These are phyloP conservation scores for Guillardia theta DNA, from an alignment of 78 protist genomes.

Conservation along the genomic window DNA sequence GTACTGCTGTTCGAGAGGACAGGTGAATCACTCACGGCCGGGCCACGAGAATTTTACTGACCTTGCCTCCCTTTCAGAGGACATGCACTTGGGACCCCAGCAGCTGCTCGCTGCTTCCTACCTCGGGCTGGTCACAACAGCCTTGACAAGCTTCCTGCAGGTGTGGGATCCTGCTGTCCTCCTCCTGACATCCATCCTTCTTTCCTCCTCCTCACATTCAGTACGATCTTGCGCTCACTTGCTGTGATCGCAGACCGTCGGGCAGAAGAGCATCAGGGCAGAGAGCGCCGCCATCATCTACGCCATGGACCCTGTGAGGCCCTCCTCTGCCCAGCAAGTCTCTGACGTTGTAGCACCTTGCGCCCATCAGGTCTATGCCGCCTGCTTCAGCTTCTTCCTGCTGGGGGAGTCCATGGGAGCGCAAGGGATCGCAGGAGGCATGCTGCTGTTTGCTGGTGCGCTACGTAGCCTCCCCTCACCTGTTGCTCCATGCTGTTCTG, in stretches of 20 bases:
- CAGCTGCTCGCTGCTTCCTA: background rate
- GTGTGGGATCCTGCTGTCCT: background rate
- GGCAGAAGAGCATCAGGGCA: background rate
- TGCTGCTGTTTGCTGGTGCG: background rate
- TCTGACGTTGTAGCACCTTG: no score
- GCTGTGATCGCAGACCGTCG: background rate
- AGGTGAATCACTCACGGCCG: background rate
- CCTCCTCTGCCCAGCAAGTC: no score
- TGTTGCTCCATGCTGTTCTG: no score
- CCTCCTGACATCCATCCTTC: background rate
- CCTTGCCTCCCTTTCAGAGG: background rate
- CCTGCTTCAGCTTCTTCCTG: background rate
- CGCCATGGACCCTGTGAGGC: conserved; percentile 35
- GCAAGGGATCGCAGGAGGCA: background rate
- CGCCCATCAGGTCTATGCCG: background rate
- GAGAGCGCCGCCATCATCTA: conserved; percentile 41
- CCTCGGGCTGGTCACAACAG: background rate
- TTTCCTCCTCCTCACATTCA: background rate
- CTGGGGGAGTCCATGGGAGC: background rate
- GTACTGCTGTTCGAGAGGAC: background rate
- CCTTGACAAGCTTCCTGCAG: background rate
- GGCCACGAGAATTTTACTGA: background rate
- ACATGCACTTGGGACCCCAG: background rate
- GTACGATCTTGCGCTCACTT: background rate
- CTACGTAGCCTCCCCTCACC: no score